Conservation (phyloP, 768 basidiomycete species). For the Pleurotus pulmonarius region DNA sequence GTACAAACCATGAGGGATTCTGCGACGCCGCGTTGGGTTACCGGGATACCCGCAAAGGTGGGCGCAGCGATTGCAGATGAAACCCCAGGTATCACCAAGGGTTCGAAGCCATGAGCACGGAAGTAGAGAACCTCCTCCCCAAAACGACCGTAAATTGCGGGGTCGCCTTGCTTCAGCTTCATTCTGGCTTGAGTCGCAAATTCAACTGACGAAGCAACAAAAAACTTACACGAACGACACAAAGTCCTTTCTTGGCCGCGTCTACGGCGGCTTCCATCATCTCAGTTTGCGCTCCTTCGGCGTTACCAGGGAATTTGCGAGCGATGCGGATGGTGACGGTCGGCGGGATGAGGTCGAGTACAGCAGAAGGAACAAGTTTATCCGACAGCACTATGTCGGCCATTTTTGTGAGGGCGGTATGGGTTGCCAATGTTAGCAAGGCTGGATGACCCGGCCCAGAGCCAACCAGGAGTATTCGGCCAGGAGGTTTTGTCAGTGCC, state of each 20-base stretch:
- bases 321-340: slow-evolving; percentile 80
- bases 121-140: slow-evolving; percentile 96
- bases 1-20: slow-evolving; percentile 90
- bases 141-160: slow-evolving; percentile 88
- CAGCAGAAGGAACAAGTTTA: slow-evolving; percentile 89
- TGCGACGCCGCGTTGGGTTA: slow-evolving; percentile 93
- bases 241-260: slow-evolving; percentile 73
- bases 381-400: slow-evolving; percentile 92
- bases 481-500: slow-evolving; percentile 31
- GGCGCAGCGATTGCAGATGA: slow-evolving; percentile 89
- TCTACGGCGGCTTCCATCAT: slow-evolving; percentile 91
- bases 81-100: slow-evolving; percentile 85
- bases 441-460: slow-evolving; percentile 96
- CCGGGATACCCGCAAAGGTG: slow-evolving; percentile 84
- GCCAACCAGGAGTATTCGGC: slow-evolving; percentile 86
- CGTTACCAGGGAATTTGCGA: slow-evolving; percentile 96
- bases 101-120: slow-evolving; percentile 79
- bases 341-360: slow-evolving; percentile 80
- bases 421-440: slow-evolving; percentile 85
- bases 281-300: slow-evolving; percentile 90
- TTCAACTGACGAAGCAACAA: not conserved
- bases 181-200: not conserved
- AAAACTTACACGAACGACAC: slow-evolving; percentile 76
- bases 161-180: slow-evolving; percentile 98
- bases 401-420: slow-evolving; percentile 69